Conservation (phyloP, 2,329 filamentous ascomycete genomes). For the Exophiala aquamarina region DNA sequence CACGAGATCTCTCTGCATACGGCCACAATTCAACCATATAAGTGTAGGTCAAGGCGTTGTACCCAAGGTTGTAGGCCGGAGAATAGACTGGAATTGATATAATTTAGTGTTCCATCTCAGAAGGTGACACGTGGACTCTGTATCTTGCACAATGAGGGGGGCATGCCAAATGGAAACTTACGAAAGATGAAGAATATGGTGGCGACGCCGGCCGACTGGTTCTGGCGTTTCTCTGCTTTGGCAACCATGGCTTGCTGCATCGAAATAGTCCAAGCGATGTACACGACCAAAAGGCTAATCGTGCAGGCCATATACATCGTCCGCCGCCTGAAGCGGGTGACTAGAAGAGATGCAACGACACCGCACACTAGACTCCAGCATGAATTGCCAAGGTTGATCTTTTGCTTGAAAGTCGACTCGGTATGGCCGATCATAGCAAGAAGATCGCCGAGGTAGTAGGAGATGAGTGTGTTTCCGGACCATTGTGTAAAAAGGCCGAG, state of each 20-base stretch:
- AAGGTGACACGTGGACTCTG: too few species aligned
- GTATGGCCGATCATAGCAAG: constrained; percentile 43
- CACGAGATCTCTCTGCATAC: constrained; percentile 57
- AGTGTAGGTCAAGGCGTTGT: constrained; percentile 65
- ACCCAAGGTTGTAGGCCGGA: constrained; percentile 41
- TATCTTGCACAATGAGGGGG: too few species aligned
- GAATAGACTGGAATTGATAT: constrained; percentile 6
- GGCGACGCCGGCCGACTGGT: constrained; percentile 39
- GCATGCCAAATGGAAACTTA: too few species aligned
- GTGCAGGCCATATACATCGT: constrained; percentile 52
- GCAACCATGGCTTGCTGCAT: constrained; percentile 42
- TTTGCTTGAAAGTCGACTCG: constrained; percentile 36
- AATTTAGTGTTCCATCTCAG: too few species aligned
- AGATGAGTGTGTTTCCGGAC: constrained; percentile 40
- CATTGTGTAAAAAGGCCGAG: constrained; percentile 41
- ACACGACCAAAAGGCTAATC: constrained; percentile 51
- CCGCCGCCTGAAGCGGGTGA: constrained; percentile 43
- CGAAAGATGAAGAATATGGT: constrained; percentile 60
- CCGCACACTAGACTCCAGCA: constrained; percentile 45
- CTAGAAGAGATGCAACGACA: constrained; percentile 39
- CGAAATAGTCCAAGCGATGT: constrained; percentile 57
- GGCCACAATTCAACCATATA: constrained; percentile 62
- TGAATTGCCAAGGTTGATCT: constrained; percentile 39
- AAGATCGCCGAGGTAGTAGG: constrained; percentile 32
- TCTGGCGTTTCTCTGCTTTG: constrained; percentile 33